phyloP scores from a whole-genome alignment of 768 basidiomycete genomes.

The Hygrophoropsis aurantiaca region DNA sequence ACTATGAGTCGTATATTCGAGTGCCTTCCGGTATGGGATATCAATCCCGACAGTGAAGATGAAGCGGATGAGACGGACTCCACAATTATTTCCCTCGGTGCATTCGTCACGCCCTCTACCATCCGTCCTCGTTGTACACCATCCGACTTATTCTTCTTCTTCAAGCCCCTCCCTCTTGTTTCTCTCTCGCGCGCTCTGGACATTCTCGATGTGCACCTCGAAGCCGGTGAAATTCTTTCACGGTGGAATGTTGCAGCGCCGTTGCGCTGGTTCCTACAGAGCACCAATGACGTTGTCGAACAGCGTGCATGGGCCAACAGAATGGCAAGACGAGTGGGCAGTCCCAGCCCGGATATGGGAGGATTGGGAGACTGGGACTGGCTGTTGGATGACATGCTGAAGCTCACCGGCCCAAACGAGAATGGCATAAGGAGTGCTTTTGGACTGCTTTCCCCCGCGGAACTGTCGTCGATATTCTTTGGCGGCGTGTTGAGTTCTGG shows the following conservation, averaged over 20 bases:
- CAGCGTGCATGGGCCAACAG: constrained; percentile 86
- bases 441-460: constrained; percentile 66
- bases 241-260: constrained; percentile 85
- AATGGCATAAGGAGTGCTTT: constrained; percentile 74
- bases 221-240: constrained; percentile 88
- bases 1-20: constrained; percentile 93
- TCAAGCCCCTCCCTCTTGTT: constrained; percentile 71
- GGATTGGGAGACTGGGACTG: constrained; percentile 81
- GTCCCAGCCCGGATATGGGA: constrained; percentile 49
- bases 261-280: constrained; percentile 88
- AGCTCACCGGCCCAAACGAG: constrained; percentile 66
- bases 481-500: constrained; percentile 83
- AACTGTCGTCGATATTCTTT: constrained; percentile 82
- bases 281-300: constrained; percentile 58
- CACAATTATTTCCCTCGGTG: constrained; percentile 76
- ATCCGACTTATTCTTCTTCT: constrained; percentile 76
- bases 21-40: constrained; percentile 91
- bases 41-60: constrained; percentile 51
- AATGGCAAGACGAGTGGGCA: constrained; percentile 74
- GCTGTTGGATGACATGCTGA: constrained; percentile 88
- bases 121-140: constrained; percentile 55
- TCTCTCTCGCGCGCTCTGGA: constrained; percentile 85
- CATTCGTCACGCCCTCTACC: constrained; percentile 76
- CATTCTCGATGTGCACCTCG: constrained; percentile 90
- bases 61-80: constrained; percentile 79